phyloP scores from a whole-genome alignment of 441 rosid species.

The Populus hybrid region DNA sequence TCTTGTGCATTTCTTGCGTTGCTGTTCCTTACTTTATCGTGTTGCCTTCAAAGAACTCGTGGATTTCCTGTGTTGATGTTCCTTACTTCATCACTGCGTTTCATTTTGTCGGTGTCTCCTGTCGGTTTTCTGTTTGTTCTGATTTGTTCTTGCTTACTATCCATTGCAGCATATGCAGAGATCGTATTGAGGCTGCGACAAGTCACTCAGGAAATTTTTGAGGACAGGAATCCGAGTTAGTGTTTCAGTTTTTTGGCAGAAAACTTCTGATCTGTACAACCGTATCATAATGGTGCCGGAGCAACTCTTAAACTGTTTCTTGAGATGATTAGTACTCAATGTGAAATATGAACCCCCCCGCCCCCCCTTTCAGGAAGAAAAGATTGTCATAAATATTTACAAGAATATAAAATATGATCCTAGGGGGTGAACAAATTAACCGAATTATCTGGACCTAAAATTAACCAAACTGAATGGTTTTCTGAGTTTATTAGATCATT shows the following conservation, averaged over 20 bases:
- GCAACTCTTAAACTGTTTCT: background rate
- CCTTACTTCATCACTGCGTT: background rate
- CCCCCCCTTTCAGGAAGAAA: too few relatives aligned
- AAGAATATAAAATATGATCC: too few relatives aligned
- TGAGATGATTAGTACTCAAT: background rate
- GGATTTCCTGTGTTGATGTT: too few relatives aligned
- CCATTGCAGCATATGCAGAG: constrained; percentile 61
- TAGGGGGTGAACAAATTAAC: too few relatives aligned
- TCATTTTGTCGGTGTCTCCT: background rate
- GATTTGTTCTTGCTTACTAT: constrained; percentile 13
- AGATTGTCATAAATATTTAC: too few relatives aligned
- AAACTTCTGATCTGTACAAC: constrained; percentile 11
- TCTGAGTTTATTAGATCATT: too few relatives aligned
- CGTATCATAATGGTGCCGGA: background rate
- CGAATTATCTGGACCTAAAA: too few relatives aligned
- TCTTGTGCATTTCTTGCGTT: too few relatives aligned
- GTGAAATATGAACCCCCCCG: too few relatives aligned
- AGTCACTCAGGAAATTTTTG: constrained; percentile 57
- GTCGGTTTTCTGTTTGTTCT: background rate
- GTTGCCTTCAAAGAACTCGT: too few relatives aligned
- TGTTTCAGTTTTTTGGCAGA: background rate
- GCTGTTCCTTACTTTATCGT: too few relatives aligned
- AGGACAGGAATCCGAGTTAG: constrained; percentile 34
- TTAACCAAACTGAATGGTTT: too few relatives aligned
- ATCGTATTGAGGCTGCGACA: constrained; percentile 67